Percentiles rank a stretch among this genome's conserved stretches.
Evolutionary conservation across 139 green algal species (phyloP).

Genomic region (Tetradesmus lagerheimii): DNA sequence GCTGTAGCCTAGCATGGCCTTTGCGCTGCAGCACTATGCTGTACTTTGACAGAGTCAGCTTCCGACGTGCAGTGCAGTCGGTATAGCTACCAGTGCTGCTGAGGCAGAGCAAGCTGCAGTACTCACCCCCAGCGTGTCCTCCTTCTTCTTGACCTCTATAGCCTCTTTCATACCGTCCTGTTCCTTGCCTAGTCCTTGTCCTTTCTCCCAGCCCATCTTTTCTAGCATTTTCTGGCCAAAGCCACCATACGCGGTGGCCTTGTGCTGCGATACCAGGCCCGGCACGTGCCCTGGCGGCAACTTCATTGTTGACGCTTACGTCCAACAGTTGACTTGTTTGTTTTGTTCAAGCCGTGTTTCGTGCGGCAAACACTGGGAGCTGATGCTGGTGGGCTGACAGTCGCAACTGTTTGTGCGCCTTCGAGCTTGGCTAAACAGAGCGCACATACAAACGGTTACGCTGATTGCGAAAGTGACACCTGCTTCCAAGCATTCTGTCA

Average conservation of each 20-base stretch:
- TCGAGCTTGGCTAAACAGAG: too few species aligned
- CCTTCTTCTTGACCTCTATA: constrained; percentile 89
- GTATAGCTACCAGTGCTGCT: not conserved
- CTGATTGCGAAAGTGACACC: too few species aligned
- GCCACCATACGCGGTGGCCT: constrained; percentile 80
- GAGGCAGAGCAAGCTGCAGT: not conserved
- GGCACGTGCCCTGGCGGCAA: constrained; percentile 83
- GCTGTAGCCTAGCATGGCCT: not conserved
- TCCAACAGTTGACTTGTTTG: not conserved
- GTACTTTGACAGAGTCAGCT: too few species aligned
- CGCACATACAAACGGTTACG: too few species aligned
- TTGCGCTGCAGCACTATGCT: too few species aligned
- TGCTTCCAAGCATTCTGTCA: not conserved
- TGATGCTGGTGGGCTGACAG: not conserved
- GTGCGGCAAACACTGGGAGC: too few species aligned
- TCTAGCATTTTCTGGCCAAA: constrained; percentile 87
- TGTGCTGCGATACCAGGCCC: constrained; percentile 74
- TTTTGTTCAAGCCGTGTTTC: not conserved
- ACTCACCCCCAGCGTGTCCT: constrained; percentile 83
- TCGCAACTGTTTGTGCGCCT: too few species aligned
- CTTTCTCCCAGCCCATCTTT: constrained; percentile 85
- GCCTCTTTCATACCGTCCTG: constrained; percentile 79
- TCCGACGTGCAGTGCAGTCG: not conserved
- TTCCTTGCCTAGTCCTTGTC: constrained; percentile 81
- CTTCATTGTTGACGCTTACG: constrained; percentile 77